phyloP scores from a whole-genome alignment of 768 basidiomycete genomes.

The Lentinus tigrinus region DNA sequence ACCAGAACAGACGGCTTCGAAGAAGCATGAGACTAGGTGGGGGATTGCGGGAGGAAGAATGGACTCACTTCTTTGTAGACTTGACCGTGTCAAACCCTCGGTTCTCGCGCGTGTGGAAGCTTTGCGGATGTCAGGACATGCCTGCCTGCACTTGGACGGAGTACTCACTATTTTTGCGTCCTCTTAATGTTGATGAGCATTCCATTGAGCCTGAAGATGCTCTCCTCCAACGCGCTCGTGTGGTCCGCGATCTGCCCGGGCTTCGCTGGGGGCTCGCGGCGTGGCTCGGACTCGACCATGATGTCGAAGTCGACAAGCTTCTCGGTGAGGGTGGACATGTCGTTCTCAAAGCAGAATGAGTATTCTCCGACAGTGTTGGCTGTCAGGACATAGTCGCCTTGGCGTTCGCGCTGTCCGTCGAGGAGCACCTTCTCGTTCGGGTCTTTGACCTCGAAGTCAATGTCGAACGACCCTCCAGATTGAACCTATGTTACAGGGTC shows the following conservation, averaged over 20 bases:
- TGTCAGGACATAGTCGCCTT: slow-evolving; percentile 96
- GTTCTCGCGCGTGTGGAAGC: slow-evolving; percentile 93
- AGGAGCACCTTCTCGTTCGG: slow-evolving; percentile 86
- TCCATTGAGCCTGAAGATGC: slow-evolving; percentile 86
- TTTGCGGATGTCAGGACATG: slow-evolving; percentile 28
- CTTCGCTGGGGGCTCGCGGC: slow-evolving; percentile 86
- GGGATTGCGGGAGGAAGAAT: not conserved
- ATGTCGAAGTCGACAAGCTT: slow-evolving; percentile 96
- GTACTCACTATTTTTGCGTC: slow-evolving; percentile 87
- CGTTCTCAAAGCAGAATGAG: slow-evolving; percentile 97
- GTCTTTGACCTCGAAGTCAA: slow-evolving; percentile 91
- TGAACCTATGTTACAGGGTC: slow-evolving; percentile 62
- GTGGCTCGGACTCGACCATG: slow-evolving; percentile 97
- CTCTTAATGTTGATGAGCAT: slow-evolving; percentile 88
- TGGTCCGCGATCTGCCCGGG: slow-evolving; percentile 88
- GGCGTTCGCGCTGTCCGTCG: slow-evolving; percentile 84
- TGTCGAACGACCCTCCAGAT: slow-evolving; percentile 95
- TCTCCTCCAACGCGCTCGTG: slow-evolving; percentile 92
- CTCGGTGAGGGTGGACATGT: slow-evolving; percentile 91
- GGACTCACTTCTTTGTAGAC: slow-evolving; percentile 77
- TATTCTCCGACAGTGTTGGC: slow-evolving; percentile 91
- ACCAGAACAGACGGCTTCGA: slow-evolving; percentile 87
- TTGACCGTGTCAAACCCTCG: slow-evolving; percentile 91
- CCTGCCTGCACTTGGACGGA: not conserved
- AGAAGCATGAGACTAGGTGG: not conserved